Base-by-base conservation (phyloP, 371 early-diverging fungal species). In the Rhizopus microsporus region DNA sequence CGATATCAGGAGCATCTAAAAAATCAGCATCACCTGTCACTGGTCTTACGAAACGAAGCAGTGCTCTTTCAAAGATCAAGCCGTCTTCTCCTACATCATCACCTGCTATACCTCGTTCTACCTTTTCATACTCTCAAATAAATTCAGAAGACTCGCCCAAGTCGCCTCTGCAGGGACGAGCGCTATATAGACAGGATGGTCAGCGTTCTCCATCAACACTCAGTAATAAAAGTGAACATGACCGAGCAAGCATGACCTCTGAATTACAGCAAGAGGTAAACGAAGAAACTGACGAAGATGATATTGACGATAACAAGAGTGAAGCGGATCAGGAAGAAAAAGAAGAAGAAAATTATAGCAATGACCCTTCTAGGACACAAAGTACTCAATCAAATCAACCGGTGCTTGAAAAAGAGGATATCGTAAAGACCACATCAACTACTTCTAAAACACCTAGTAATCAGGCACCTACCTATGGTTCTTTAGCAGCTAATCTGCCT, bases 401-500 rank as follows among this genome's bases (percentile, higher is more conserved):
- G 9, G 17, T n/a, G 30, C 48, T 44, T 9, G 54, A 60, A 34
- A 33, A 34, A 60, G 55, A 10, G 42, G 54, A 49, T 17, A 30
- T 50, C 5, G 38, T 54, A 0, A 58, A 62, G 7, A 54, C 53
- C 0, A 54, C 58, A 15, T 57, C 67, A 12, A 53, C 67, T 4
- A 54, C 58, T 15, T 40, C 46, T 2, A 40, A 58, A n/a, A 47
- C 48, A 13, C 56, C 30, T 10, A 35, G 30, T 6, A 57, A 23
- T 16, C 68, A 67, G 23, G 33, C 64, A 52, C 38, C 67, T 13
- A 23, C 48, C 12, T 75, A 75, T 51, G 76, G 76, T 0, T 68
- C 76, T 0, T 46, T 75, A 7, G 72, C 70, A 38, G 45, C 69
- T 7, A 63, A 62, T 15, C 60, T 66, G 53, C 73, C 76, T 15